Evolutionary conservation across 768 basidiomycete species (phyloP), one percentile per base, ranked within the genome.

Genomic region (Auriscalpium vulgare): DNA sequence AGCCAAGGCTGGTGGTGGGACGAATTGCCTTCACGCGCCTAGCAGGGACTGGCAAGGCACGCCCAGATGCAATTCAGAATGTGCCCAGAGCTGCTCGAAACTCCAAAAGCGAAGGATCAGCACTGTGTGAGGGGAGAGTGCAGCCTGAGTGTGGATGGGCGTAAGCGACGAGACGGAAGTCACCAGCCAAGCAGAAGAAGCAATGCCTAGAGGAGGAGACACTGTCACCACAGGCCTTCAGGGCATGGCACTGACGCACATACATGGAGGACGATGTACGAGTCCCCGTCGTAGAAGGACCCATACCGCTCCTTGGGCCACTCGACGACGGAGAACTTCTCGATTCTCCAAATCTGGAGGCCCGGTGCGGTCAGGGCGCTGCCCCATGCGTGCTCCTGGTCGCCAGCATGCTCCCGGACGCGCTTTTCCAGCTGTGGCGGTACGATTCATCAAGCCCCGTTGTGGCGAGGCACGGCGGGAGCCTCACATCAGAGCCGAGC

Each of bases 221-320:
- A 37, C n/a, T 23, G 40, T 8, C 38, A 16, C n/a, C 29, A 29
- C 29, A 29, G 4, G 29, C 29, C 7, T 7, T 29, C 29, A 29
- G 29, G 29, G 5, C 5, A 29, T 29, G 7, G 29, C n/a, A 34
- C 8, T 4, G 19, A 1, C 34, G 8, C 11, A 67, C 77, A 60
- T 59, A 82, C 83, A 65, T 84, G 73, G 35, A 85, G 68, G n/a
- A 85, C 69, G 54, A 86, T 80, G 61, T 85, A 85, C 1, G 81
- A 82, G 66, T 85, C 82, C 1, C 82, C 85, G 59, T 79, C 75
- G 62, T 83, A 86, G 69, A 85, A 85, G 8, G 71, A 71, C 8
- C 84, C 82, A 47, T 71, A 67, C 14, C 73, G 68, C 19, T 78
- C 72, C 62, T 75, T 68, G 3, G 80, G 79, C 81, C 81, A 84